A percentile compares a stretch with the other conserved stretches of the same genome.
phyloP scores from a whole-genome alignment of 225 moss, liverwort and hornwort species.

The Thuidium tamariscinum region DNA sequence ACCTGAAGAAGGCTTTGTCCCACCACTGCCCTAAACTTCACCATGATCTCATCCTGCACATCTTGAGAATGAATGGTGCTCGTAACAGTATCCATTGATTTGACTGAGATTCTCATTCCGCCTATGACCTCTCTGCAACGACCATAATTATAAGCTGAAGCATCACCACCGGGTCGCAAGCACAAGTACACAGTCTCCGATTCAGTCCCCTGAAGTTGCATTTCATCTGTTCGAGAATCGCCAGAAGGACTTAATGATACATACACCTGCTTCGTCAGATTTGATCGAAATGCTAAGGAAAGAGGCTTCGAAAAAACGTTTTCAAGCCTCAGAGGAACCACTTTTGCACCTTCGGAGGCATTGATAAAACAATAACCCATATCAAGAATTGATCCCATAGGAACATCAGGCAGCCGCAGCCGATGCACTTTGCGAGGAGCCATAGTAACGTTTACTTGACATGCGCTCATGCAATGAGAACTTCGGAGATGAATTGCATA shows the following conservation, averaged over 20 bases:
- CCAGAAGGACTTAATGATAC: conserved; percentile 42
- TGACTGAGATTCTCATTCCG: conserved; percentile 77
- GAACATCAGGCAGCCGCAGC: conserved; percentile 64
- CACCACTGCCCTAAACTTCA: conserved; percentile 74
- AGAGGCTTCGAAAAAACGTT: conserved; percentile 46
- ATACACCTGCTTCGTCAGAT: conserved; percentile 80
- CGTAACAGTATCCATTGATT: conserved; percentile 4
- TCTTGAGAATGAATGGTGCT: conserved; percentile 16
- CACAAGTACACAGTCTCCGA: conserved; percentile 59
- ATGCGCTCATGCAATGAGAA: conserved; percentile 43
- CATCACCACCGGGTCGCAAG: conserved; percentile 80
- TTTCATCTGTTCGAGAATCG: conserved; percentile 59
- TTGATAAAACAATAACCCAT: conserved; percentile 94
- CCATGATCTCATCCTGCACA: conserved; percentile 76
- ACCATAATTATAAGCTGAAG: conserved; percentile 68
- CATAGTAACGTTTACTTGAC: conserved; percentile 46
- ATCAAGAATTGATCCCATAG: conserved; percentile 60
- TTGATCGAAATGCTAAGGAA: conserved; percentile 60
- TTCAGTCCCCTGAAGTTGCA: conserved; percentile 37
- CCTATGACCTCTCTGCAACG: conserved; percentile 87
- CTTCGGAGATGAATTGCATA: conserved; percentile 49
- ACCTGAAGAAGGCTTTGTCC: conserved; percentile 85
- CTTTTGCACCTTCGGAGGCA: conserved; percentile 55
- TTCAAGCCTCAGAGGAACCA: conserved; percentile 67
- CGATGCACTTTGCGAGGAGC: conserved; percentile 56